Percentiles rank a stretch among this genome's conserved stretches.
Evolutionary conservation across 2,329 filamentous ascomycete genomes (phyloP).

Genomic region (Raffaelea arxii): DNA sequence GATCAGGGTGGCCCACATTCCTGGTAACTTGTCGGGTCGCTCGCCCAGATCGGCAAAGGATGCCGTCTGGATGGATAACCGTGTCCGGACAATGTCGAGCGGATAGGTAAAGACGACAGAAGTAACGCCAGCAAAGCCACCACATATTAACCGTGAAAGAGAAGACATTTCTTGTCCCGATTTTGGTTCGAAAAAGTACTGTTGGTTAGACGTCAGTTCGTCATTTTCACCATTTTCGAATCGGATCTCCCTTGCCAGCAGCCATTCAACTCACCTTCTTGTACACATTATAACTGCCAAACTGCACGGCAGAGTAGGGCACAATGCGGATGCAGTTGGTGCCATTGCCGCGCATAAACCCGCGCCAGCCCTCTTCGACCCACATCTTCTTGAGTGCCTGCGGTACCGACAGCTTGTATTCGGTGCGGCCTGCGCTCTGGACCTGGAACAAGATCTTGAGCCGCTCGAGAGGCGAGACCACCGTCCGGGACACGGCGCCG

Average conservation of each 20-base stretch:
- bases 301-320: conserved; percentile 95
- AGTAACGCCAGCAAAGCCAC: conserved; percentile 85
- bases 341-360: conserved; percentile 96
- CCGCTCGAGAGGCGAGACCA: conserved; percentile 90
- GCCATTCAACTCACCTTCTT: conserved; percentile 56
- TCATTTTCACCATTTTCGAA: background rate
- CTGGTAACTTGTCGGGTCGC: conserved; percentile 61
- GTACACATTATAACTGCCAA: conserved; percentile 96
- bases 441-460: conserved; percentile 98
- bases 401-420: conserved; percentile 86
- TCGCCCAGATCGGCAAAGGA: conserved; percentile 72
- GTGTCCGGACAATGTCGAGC: conserved; percentile 92
- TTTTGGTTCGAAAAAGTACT: conserved; percentile 65
- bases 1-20: conserved; percentile 80
- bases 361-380: conserved; percentile 90
- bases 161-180: conserved; percentile 67
- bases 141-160: conserved; percentile 71
- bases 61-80: conserved; percentile 94
- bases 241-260: background rate
- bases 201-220: background rate
- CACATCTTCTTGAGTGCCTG: conserved; percentile 92
- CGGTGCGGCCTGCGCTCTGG: conserved; percentile 79
- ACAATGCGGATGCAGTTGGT: conserved; percentile 98
- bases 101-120: conserved; percentile 94
- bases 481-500: conserved; percentile 92